Conservation (phyloP, 495 filamentous ascomycete species). For the Evernia prunastri region DNA sequence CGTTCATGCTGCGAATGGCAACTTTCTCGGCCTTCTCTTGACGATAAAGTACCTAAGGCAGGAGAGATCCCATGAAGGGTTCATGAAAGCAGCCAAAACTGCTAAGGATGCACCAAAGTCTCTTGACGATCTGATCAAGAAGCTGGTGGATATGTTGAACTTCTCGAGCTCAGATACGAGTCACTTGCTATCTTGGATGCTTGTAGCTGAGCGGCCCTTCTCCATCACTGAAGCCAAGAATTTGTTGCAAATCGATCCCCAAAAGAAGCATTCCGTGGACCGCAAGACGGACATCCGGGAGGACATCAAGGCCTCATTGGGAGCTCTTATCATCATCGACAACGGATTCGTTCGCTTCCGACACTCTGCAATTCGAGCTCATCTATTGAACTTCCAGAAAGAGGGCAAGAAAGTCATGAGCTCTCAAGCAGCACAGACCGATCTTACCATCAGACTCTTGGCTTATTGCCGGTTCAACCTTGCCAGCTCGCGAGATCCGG, state of each 20-base stretch:
- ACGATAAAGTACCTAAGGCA: slow-evolving; percentile 44
- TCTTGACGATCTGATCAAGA: slow-evolving; percentile 41
- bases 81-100: slow-evolving; percentile 34
- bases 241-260: slow-evolving; percentile 43
- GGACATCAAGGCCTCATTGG: slow-evolving; percentile 34
- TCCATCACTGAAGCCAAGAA: slow-evolving; percentile 46
- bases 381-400: slow-evolving; percentile 38
- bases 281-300: slow-evolving; percentile 29
- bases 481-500: slow-evolving; percentile 38
- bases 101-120: slow-evolving; percentile 38
- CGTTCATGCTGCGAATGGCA: slow-evolving; percentile 46
- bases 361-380: slow-evolving; percentile 52
- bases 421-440: slow-evolving; percentile 47
- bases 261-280: slow-evolving; percentile 31
- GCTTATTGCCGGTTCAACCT: slow-evolving; percentile 49
- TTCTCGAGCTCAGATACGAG: slow-evolving; percentile 35
- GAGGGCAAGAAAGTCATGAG: slow-evolving; percentile 36
- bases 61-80: slow-evolving; percentile 36
- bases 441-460: slow-evolving; percentile 47
- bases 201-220: slow-evolving; percentile 49
- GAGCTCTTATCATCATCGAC: slow-evolving; percentile 36
- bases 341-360: slow-evolving; percentile 51
- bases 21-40: slow-evolving; percentile 54
- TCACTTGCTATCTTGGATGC: slow-evolving; percentile 47
- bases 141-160: slow-evolving; percentile 32